Base-by-base conservation (phyloP, 306 rosid genomes). In the Morella rubra region DNA sequence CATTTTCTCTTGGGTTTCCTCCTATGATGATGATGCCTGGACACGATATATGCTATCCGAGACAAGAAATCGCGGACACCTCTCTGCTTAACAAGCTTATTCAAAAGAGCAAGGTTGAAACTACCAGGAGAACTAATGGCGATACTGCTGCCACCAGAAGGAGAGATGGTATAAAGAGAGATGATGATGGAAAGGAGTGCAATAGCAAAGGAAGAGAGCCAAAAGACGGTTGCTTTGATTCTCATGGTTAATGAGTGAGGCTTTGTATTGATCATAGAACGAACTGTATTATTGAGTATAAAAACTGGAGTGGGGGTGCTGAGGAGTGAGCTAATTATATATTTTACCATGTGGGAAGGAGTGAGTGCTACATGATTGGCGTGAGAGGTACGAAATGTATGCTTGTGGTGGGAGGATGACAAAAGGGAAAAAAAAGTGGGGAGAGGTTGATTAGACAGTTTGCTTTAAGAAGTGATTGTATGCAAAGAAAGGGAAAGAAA, bases 351-450 rank as follows among this genome's bases (percentile, higher is more conserved):
- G 74, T 71, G 77, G 69, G 73, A 66, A 84, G 62, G 73, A 64
- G 53, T 54, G 76, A 59, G 72, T 76, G 84, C 71, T 79, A 73
- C 68, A 44, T 15, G 76, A 62, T 74, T 80, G 80, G 80, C 84
- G 87, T 89, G 81, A 82, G 82, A 85, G 91, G 71, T 67, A 90
- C 85, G 93, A 81, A 84, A 82, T 55, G 81, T 59, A 59, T 77
- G 73, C 74, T 75, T 51, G 44, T 15, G 77, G 44, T 15, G 68
- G 32, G 19, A 37, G n/a, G 68, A 13, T 61, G 50, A 42, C 20
- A 9, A 32, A 32, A 32, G 37, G 3, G 1, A 8, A 8, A 13
- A 60, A 24, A 13, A 24, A 60, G 42, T 27, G 14, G 37, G 1
- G 37, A 41, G 79, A 67, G 62, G 73, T 52, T 71, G 81, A 72